Base-by-base conservation (phyloP, 2,329 filamentous ascomycete species). In the Lachnellula hyalina region DNA sequence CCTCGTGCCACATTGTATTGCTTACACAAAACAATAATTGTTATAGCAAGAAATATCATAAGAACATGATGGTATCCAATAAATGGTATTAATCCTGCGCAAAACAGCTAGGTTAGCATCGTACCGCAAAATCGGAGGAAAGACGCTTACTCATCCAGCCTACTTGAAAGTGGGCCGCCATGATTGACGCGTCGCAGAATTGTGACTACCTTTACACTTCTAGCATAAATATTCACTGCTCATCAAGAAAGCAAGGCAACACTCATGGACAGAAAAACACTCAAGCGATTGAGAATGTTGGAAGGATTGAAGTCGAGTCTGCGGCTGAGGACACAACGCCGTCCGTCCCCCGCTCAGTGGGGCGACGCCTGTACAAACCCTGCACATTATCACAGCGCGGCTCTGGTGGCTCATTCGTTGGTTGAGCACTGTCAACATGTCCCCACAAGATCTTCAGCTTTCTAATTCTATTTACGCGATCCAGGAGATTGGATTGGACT, bases 61-160 rank as follows among this genome's bases (percentile, higher is more conserved):
- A 56, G 23, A 14, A 56, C 40, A 40, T 56, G 54, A 35, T 56
- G 54, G 25, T 53, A 56, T 15, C 54, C 54, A 3, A 56, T 3
- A 23, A 47, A 56, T 11, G 51, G 51, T 5, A 53, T 46, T 7
- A 6, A 47, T 47, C 51, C 49, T 55, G 19, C 19, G 19, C 41
- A 45, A 19, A 23, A 45, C 6, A 19, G 7, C 6, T 23, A 4
- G 5, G 23, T 45, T 14, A 45, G 41, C 41, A 45, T 8, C 9
- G 19, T 15, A 3, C 6, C 19, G 7, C 41, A 23, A 11, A 7
- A 5, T 11, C 41, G 17, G 12, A 6, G 14, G 14, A 41, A 17
- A 5, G 7, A 12, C n/a, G 19, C 9, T 19, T 23, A 45, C 41
- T 21, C 9, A n/a, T n/a, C 17, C n/a, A 23, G 15, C 41, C 19